Evolutionary conservation across 1,284 basidiomycete species (phyloP).

Genomic region (Ceratobasidium papillatum): DNA sequence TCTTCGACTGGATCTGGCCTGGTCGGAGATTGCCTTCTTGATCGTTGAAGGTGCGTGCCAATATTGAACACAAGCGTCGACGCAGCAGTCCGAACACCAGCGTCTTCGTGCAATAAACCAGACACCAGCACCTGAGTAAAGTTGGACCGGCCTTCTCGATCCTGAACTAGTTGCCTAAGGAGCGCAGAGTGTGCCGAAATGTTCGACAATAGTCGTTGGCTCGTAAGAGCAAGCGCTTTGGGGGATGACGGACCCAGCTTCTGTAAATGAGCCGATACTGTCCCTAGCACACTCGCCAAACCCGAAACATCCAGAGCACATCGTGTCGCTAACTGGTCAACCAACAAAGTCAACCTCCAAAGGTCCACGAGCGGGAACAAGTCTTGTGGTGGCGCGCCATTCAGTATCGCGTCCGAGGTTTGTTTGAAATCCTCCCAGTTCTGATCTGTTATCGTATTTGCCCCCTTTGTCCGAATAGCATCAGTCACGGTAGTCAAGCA

Average conservation of each 20-base stretch:
- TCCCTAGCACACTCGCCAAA: conserved; percentile 47
- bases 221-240: conserved; percentile 67
- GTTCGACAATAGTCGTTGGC: conserved; percentile 79
- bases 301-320: conserved; percentile 51
- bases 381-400: conserved; percentile 62
- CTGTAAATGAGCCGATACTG: conserved; percentile 57
- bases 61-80: conserved; percentile 84
- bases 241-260: conserved; percentile 55
- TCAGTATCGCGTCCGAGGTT: conserved; percentile 59
- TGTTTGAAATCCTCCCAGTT: background rate
- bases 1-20: conserved; percentile 57
- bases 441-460: background rate
- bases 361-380: conserved; percentile 86
- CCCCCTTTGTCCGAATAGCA: background rate
- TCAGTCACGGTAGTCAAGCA: background rate
- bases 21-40: conserved; percentile 53
- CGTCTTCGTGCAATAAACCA: conserved; percentile 73
- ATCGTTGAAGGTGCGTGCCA: conserved; percentile 54
- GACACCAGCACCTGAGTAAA: conserved; percentile 67
- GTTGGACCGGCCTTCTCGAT: conserved; percentile 47
- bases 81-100: conserved; percentile 75
- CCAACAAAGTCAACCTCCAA: conserved; percentile 80
- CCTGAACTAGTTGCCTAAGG: conserved; percentile 54
- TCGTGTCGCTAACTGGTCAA: conserved; percentile 65
- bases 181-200: conserved; percentile 66